These are phyloP conservation scores for Begonia loranthoides DNA, from an alignment of 306 rosid species.

Conservation along the genomic window DNA sequence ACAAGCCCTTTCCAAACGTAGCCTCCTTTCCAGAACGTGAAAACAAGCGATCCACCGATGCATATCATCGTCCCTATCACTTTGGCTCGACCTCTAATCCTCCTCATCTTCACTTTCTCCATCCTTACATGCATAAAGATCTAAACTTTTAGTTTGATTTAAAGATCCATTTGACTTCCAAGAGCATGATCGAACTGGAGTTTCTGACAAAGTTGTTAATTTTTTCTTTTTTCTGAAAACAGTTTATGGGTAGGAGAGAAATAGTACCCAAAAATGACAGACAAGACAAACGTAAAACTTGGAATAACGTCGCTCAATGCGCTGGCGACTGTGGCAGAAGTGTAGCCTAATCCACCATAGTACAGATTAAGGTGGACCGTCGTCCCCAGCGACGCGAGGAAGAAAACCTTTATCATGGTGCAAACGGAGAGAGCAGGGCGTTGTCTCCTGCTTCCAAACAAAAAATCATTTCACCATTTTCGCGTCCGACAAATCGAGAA, in stretches of 20 bases:
- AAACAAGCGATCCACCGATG: conserved; percentile 24
- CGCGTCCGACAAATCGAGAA: neutral
- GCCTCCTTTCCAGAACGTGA: conserved; percentile 29
- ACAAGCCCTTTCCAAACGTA: conserved; percentile 8
- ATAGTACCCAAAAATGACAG: conserved; percentile 16
- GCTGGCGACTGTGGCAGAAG: conserved; percentile 18
- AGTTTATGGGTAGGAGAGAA: neutral
- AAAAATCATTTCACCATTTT: too few species aligned
- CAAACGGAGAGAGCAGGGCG: conserved; percentile 14
- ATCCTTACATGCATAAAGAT: conserved; percentile 9
- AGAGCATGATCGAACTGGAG: too few species aligned
- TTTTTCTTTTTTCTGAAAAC: too few species aligned
- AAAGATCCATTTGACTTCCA: too few species aligned
- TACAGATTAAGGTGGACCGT: conserved; percentile 22
- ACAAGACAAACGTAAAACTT: conserved; percentile 19
- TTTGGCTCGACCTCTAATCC: conserved; percentile 23
- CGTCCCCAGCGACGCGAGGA: conserved; percentile 21
- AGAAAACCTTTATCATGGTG: conserved; percentile 14
- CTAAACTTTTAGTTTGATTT: too few species aligned
- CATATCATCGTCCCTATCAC: conserved; percentile 23
- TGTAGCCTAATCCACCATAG: conserved; percentile 20
- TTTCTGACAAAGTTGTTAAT: too few species aligned
- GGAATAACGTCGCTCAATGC: conserved; percentile 27
- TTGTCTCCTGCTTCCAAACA: conserved; percentile 14
- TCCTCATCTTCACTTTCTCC: conserved; percentile 26